A percentile compares a stretch with the other conserved stretches of the same genome.
phyloP scores from a whole-genome alignment of 345 rosid species.

The Carallia brachiata region DNA sequence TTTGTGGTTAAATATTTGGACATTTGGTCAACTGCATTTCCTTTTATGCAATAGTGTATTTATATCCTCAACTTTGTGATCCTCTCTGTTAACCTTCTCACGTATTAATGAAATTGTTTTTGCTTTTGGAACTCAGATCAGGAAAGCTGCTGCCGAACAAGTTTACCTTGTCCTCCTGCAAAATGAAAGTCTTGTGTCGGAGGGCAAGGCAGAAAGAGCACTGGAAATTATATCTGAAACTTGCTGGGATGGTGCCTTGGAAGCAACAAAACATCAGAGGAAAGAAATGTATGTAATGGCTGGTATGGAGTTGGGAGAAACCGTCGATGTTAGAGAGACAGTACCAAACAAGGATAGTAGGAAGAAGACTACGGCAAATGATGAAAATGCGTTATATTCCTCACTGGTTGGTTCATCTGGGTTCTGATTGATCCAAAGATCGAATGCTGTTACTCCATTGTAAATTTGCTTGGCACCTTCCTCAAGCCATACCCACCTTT shows the following conservation, averaged over 20 bases:
- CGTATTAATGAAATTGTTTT: background rate
- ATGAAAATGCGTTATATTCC: slow-evolving; percentile 88
- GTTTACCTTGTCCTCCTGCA: slow-evolving; percentile 71
- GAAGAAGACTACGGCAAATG: slow-evolving; percentile 32
- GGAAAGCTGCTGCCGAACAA: slow-evolving; percentile 74
- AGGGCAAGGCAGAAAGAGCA: slow-evolving; percentile 57
- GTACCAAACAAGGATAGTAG: slow-evolving; percentile 17
- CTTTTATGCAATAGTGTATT: background rate
- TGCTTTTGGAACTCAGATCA: slow-evolving; percentile 45
- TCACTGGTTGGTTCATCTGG: slow-evolving; percentile 82
- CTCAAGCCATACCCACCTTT: too few species aligned
- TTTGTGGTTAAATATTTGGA: slow-evolving; percentile 14
- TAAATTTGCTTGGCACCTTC: too few species aligned
- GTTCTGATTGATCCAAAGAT: slow-evolving; percentile 31
- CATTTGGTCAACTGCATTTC: background rate
- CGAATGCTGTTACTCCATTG: too few species aligned
- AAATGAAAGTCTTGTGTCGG: slow-evolving; percentile 52
- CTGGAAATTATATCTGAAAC: slow-evolving; percentile 59
- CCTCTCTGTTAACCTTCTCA: background rate
- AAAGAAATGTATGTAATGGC: slow-evolving; percentile 53
- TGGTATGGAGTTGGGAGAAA: slow-evolving; percentile 47
- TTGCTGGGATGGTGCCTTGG: slow-evolving; percentile 79
- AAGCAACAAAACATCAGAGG: slow-evolving; percentile 44
- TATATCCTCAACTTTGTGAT: background rate
- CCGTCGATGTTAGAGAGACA: slow-evolving; percentile 23